Base-by-base conservation (phyloP, 2,329 filamentous ascomycete species). In the Hypoxylon sp. region DNA sequence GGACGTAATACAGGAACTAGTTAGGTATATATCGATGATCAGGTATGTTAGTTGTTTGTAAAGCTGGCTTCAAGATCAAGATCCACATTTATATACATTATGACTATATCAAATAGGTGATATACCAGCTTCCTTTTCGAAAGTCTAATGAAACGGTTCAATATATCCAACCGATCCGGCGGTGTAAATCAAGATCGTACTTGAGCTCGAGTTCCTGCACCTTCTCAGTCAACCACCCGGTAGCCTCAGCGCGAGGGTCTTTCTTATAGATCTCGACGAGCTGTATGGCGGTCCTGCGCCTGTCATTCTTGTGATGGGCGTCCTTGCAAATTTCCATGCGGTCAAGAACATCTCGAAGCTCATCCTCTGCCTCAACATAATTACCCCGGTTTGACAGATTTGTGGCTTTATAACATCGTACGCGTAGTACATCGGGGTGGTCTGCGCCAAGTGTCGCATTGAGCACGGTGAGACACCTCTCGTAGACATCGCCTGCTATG, bases 91-190 rank as follows among this genome's bases (percentile, higher is more conserved):
- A 45, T 30, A 25, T 32, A 19, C 7, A 45, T 19, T 25, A 36
- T 13, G 3, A 38, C 21, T 38, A 34, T 28, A 34, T 14, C 7
- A 3, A 28, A 14, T 7, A 17, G 46, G 34, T 2, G 28, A 7
- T 30, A 30, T 9, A 9, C 28, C 28, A 30, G 25, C 3, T 28
- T 28, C 25, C 25, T 5, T 5, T 28, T 5, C 6, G 6, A 5
- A 5, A 28, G 5, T 28, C 25, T 23, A 25, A 55, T 28, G 28
- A 48, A 1, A 9, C 28, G 14, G 2, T 28, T 60, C 25, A 60
- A 36, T 52, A 60, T 45, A 60, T 43, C 46, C 57, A 60, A 13
- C 57, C 46, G 6, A 60, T 32, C 34, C 57, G 57, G n/a, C 25
- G 48, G 23, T 60, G 57, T 34, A 51, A 30, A 25, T 52, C 57